Base-by-base conservation (phyloP, 192 early-diverging fungal genomes). In the Mortierella alpina region DNA sequence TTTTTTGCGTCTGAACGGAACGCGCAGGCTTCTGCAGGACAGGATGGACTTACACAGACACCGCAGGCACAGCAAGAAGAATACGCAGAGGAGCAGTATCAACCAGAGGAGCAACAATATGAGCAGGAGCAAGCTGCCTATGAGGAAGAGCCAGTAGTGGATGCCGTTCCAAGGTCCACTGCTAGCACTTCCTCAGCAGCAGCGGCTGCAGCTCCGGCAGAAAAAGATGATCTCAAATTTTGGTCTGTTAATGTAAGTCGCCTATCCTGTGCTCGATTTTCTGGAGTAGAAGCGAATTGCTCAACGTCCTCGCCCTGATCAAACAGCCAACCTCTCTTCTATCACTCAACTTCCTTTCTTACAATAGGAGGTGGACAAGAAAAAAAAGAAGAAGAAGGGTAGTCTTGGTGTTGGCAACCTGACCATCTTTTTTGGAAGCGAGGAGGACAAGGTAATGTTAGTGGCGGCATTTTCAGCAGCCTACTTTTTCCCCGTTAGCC, bases 331-430 rank as follows among this genome's bases (percentile, higher is more conserved):
- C 31, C 41, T 46, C 42, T 61, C 59, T 13, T 17, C 18, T 41
- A 11, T 31, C 23, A 39, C 4, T 50, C 7, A 47, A 4, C 20
- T n/a, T 20, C 44, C 0, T 50, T 14, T 20, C 6, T 65, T 53
- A 5, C 18, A 42, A 20, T 80, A 88, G 62, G 90, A 92, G 84
- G 68, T 86, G 56, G 92, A 91, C 76, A 93, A 93, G 68, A 95
- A 95, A 73, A 93, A 93, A 69, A 90, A 90, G 73, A 89, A 89
- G 61, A 85, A 84, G 41, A 90, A 89, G 63, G 90, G 93, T n/a
- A 90, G 83, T 13, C 74, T 95, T 56, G 85, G 86, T 39, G 77
- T 93, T 45, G 90, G 91, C 66, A 90, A 93, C 70, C 66, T 83
- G 14, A 86, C 84, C 59, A 72, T 95, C 39, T 83, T 87, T 48